These are phyloP conservation scores for Patellifolia procumbens DNA, from an alignment of 179 eudicot species.

Conservation along the genomic window DNA sequence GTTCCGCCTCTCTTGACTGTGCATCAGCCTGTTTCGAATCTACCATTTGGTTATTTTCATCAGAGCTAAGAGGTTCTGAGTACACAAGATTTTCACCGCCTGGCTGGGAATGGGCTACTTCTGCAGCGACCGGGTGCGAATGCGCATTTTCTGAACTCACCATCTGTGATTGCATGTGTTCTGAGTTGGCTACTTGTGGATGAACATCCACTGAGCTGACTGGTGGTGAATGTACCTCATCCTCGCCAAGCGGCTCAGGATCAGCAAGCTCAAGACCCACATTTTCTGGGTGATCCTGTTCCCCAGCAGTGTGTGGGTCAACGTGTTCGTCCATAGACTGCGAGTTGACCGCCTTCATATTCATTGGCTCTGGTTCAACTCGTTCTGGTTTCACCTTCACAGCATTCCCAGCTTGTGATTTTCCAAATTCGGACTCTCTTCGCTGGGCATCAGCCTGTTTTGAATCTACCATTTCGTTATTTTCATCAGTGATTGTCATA, in stretches of 20 bases:
- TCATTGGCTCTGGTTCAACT: conserved; percentile 23
- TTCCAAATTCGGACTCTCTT: conserved; percentile 16
- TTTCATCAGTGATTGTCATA: conserved; percentile 39
- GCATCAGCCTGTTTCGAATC: conserved; percentile 18
- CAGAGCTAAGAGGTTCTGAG: conserved; percentile 15
- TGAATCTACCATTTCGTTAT: conserved; percentile 22
- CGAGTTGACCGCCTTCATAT: conserved; percentile 11
- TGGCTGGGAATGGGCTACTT: conserved; percentile 23
- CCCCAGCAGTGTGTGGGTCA: conserved; percentile 13
- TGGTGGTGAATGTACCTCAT: conserved; percentile 24
- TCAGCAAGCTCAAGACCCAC: conserved; percentile 20
- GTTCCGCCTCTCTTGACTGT: conserved; percentile 23
- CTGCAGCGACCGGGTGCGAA: conserved; percentile 19
- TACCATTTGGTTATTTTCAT: conserved; percentile 31
- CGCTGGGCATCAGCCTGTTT: conserved; percentile 22
- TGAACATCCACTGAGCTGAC: conserved; percentile 23
- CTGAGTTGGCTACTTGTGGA: conserved; percentile 24
- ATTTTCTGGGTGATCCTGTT: conserved; percentile 19
- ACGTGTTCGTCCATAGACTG: conserved; percentile 19
- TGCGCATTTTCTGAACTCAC: conserved; percentile 21
- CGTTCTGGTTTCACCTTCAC: conserved; percentile 22
- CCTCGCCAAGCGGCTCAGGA: conserved; percentile 27
- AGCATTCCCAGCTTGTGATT: conserved; percentile 4
- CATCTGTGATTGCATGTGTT: conserved; percentile 28
- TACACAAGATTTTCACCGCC: conserved; percentile 1